phyloP scores from a whole-genome alignment of 805 yeast species.

The Schwanniomyces pseudopolymorphus region DNA sequence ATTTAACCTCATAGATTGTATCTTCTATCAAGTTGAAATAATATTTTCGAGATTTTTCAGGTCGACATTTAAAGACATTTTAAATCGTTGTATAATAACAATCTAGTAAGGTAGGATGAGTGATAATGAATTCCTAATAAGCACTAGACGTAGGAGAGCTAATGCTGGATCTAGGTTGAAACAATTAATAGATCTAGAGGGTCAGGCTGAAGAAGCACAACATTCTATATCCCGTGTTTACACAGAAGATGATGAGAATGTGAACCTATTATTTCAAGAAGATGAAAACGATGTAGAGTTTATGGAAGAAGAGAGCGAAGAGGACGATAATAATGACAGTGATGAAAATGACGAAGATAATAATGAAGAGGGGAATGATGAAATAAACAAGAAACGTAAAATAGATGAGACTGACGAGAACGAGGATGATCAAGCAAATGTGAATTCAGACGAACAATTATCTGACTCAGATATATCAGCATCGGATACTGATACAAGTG shows the following conservation, averaged over 20 bases:
- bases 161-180: slow-evolving; percentile 89
- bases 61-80: background rate
- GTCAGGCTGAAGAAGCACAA: slow-evolving; percentile 38
- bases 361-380: slow-evolving; percentile 12
- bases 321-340: slow-evolving; percentile 12
- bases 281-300: slow-evolving; percentile 34
- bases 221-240: slow-evolving; percentile 20
- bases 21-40: background rate
- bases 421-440: slow-evolving; percentile 15
- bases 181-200: slow-evolving; percentile 71
- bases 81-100: background rate
- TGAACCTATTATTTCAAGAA: slow-evolving; percentile 66
- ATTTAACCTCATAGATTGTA: background rate
- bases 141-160: slow-evolving; percentile 73
- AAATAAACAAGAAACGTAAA: background rate
- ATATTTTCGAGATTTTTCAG: background rate
- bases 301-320: slow-evolving; percentile 26
- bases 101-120: slow-evolving; percentile 6
- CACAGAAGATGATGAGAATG: slow-evolving; percentile 73
- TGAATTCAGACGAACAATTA: slow-evolving; percentile 49
- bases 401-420: slow-evolving; percentile 16
- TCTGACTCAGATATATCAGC: slow-evolving; percentile 54
- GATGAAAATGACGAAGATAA: slow-evolving; percentile 11
- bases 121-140: slow-evolving; percentile 58
- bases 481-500: slow-evolving; percentile 61